Percentiles rank a stretch among this genome's conserved stretches.
phyloP scores from a whole-genome alignment of 441 rosid genomes.

The Croton laevigatus region DNA sequence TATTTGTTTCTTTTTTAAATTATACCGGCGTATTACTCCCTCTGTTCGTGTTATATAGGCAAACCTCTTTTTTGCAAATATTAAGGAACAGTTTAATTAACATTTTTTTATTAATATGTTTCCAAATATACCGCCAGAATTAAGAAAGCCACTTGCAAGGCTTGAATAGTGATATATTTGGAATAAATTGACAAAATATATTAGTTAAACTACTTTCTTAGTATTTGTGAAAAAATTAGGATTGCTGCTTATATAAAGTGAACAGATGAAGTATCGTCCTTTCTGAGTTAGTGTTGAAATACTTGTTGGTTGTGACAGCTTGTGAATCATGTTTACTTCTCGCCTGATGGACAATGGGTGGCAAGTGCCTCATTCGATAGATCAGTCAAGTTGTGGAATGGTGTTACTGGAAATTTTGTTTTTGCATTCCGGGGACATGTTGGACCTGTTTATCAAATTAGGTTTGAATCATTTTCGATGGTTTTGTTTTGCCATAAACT shows the following conservation, averaged over 20 bases:
- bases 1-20: background rate
- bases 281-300: background rate
- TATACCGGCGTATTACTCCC: too few species aligned
- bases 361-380: conserved; percentile 98
- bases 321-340: conserved; percentile 93
- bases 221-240: too few species aligned
- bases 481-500: background rate
- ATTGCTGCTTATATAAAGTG: too few species aligned
- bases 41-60: too few species aligned
- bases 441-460: conserved; percentile 95
- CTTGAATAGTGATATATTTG: too few species aligned
- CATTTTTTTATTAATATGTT: too few species aligned
- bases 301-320: conserved; percentile 52
- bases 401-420: conserved; percentile 79
- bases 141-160: too few species aligned
- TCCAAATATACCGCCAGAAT: too few species aligned
- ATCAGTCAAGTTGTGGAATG: conserved; percentile 96
- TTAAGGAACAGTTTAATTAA: too few species aligned
- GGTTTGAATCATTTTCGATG: conserved; percentile 38
- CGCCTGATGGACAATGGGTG: conserved; percentile 97
- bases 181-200: too few species aligned
- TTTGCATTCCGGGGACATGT: conserved; percentile 93
- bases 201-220: too few species aligned
- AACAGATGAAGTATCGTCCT: background rate
- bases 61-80: too few species aligned